Conservation (phyloP, 306 rosid genomes). For the Oemleria cerasiformis region DNA sequence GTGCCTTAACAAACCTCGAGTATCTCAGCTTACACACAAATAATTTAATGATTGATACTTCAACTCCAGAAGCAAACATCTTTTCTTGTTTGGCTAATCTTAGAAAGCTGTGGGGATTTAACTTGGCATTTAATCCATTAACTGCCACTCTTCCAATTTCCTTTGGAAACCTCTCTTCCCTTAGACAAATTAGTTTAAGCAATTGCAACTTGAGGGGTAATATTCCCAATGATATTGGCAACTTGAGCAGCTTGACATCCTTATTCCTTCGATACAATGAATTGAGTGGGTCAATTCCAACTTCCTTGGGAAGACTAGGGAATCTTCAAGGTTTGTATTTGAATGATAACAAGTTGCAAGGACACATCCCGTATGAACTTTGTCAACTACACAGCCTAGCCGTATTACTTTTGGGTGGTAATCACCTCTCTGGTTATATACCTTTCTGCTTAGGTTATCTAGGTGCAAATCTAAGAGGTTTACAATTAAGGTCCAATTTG, state of each 20-base stretch:
- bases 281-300: constrained; percentile 3
- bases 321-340: not conserved
- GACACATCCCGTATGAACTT: not conserved
- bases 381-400: not conserved
- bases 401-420: not conserved
- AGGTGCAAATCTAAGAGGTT: not conserved
- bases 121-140: not conserved
- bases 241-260: not conserved
- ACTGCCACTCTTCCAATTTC: not conserved
- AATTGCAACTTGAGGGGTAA: not conserved
- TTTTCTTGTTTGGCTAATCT: not conserved
- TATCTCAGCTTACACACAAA: not conserved
- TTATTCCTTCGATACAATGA: not conserved
- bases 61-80: not conserved
- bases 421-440: not conserved
- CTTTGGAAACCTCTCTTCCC: not conserved
- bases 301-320: not conserved
- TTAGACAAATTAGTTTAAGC: not conserved
- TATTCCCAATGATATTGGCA: not conserved
- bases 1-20: not conserved
- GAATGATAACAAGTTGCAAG: not conserved
- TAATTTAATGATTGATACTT: not conserved
- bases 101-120: not conserved
- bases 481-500: not conserved
- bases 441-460: not conserved